phyloP scores from a whole-genome alignment of 1,284 basidiomycete species.

The Laetiporus sulphureus region DNA sequence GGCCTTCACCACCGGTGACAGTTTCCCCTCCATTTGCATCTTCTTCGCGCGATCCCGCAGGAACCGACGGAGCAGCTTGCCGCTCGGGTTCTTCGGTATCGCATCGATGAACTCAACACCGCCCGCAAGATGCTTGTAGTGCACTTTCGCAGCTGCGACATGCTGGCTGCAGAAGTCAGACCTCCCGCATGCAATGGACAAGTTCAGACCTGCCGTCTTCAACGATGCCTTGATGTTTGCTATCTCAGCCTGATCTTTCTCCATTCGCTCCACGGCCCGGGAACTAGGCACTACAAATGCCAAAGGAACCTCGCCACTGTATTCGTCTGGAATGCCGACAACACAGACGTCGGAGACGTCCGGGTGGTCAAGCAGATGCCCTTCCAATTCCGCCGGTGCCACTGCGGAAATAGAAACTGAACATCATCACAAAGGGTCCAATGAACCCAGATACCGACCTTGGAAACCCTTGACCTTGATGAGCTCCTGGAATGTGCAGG shows the following conservation, averaged over 20 bases:
- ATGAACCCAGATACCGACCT: background rate
- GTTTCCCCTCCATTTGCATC: conserved; percentile 5
- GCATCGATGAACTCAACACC: conserved; percentile 19
- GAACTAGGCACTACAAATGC: conserved; percentile 16
- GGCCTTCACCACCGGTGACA: background rate
- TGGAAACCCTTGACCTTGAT: conserved; percentile 22
- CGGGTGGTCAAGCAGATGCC: conserved; percentile 62
- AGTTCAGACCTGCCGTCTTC: conserved; percentile 33
- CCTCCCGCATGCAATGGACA: background rate
- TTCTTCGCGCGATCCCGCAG: conserved; percentile 19
- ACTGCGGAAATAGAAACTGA: conserved; percentile 29
- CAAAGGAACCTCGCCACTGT: conserved; percentile 63
- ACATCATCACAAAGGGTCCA: background rate
- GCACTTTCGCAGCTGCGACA: conserved; percentile 17
- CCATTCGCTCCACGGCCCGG: conserved; percentile 13
- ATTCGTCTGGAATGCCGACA: conserved; percentile 67
- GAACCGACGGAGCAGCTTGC: conserved; percentile 20
- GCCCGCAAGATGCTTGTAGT: conserved; percentile 18
- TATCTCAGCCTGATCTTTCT: conserved; percentile 6
- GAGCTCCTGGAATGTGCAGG: conserved; percentile 7
- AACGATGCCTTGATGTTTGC: conserved; percentile 11
- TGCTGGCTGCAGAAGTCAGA: conserved; percentile 9
- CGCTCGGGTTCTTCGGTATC: conserved; percentile 23
- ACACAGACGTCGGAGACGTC: conserved; percentile 57
- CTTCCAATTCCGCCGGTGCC: conserved; percentile 24